These are phyloP conservation scores for Aspergillus ustus DNA, from an alignment of 2,329 filamentous ascomycete species.

Conservation along the genomic window DNA sequence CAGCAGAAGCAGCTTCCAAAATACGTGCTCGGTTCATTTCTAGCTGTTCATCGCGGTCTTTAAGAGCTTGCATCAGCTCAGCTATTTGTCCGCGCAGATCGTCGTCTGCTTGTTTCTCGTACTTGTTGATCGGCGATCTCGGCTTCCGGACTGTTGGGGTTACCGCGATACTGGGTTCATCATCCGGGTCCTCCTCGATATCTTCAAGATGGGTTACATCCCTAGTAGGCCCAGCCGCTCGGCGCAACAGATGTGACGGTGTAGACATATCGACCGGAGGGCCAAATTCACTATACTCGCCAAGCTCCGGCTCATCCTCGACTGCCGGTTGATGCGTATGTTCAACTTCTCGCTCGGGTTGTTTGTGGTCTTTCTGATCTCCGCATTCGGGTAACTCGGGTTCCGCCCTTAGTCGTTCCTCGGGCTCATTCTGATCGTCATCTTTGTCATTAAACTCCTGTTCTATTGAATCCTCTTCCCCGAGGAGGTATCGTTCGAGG, in stretches of 20 bases:
- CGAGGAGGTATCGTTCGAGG: slow-evolving; percentile 45
- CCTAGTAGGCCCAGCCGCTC: slow-evolving; percentile 30
- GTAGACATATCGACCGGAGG: slow-evolving; percentile 51
- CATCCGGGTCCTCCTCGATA: slow-evolving; percentile 41
- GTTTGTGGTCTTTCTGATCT: slow-evolving; percentile 12
- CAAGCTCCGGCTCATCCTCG: slow-evolving; percentile 38
- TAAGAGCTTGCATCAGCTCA: slow-evolving; percentile 36
- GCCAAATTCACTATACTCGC: slow-evolving; percentile 48
- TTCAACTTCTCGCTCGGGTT: slow-evolving; percentile 24
- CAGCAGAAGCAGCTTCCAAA: slow-evolving; percentile 41
- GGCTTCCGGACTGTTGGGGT: slow-evolving; percentile 35
- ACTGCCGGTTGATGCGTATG: slow-evolving; percentile 32
- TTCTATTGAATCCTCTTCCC: slow-evolving; percentile 30
- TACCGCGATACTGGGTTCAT: slow-evolving; percentile 17
- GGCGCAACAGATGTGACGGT: slow-evolving; percentile 45
- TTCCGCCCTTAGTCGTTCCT: slow-evolving; percentile 21
- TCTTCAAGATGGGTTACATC: slow-evolving; percentile 42
- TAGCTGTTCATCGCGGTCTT: slow-evolving; percentile 41
- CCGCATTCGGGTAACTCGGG: slow-evolving; percentile 11
- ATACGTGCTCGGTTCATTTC: slow-evolving; percentile 37
- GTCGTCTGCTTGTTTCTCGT: slow-evolving; percentile 25
- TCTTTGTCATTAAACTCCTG: slow-evolving; percentile 17
- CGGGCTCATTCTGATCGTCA: slow-evolving; percentile 13
- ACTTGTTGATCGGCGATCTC: slow-evolving; percentile 25
- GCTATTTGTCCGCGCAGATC: slow-evolving; percentile 38